phyloP scores from a whole-genome alignment of 2,329 filamentous ascomycete genomes.

The Golovinomyces cichoracearum region DNA sequence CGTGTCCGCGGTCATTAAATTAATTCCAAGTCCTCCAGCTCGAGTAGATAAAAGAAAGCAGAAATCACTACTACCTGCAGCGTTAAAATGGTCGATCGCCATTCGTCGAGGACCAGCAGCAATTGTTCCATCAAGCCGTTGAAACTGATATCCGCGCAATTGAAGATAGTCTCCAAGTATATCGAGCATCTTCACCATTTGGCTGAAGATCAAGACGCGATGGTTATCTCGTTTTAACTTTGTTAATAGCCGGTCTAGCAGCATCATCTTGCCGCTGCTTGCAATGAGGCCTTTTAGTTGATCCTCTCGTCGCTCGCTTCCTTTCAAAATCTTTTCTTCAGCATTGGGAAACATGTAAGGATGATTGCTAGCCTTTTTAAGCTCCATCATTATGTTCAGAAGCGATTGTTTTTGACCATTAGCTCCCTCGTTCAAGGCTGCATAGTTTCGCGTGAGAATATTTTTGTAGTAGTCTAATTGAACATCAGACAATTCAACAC shows the following conservation, averaged over 20 bases:
- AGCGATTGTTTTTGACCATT: conserved; percentile 84
- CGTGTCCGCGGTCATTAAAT: conserved; percentile 94
- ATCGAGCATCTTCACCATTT: conserved; percentile 98
- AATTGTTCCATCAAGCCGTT: conserved; percentile 86
- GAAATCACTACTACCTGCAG: conserved; percentile 85
- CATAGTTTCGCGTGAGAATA: conserved; percentile 87
- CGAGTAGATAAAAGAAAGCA: conserved; percentile 87
- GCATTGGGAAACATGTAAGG: conserved; percentile 93
- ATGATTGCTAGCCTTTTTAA: conserved; percentile 98
- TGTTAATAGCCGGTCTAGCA: conserved; percentile 77
- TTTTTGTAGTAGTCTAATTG: conserved; percentile 98
- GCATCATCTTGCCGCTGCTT: conserved; percentile 98
- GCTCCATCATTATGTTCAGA: conserved; percentile 96
- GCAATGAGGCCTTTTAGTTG: conserved; percentile 79
- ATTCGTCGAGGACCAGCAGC: conserved; percentile 65
- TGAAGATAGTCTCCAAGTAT: conserved; percentile 86
- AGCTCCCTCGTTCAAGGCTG: conserved; percentile 70
- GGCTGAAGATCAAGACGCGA: conserved; percentile 91
- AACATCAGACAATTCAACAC: conserved; percentile 85
- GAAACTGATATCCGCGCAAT: conserved; percentile 79
- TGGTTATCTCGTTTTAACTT: conserved; percentile 87
- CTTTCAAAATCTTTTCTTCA: conserved; percentile 65
- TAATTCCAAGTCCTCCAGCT: conserved; percentile 93
- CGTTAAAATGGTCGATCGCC: conserved; percentile 96
- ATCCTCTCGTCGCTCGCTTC: conserved; percentile 62